A percentile compares a stretch with the other conserved stretches of the same genome.
phyloP scores from a whole-genome alignment of 805 yeast genomes.

The Candida ipomoeae region DNA sequence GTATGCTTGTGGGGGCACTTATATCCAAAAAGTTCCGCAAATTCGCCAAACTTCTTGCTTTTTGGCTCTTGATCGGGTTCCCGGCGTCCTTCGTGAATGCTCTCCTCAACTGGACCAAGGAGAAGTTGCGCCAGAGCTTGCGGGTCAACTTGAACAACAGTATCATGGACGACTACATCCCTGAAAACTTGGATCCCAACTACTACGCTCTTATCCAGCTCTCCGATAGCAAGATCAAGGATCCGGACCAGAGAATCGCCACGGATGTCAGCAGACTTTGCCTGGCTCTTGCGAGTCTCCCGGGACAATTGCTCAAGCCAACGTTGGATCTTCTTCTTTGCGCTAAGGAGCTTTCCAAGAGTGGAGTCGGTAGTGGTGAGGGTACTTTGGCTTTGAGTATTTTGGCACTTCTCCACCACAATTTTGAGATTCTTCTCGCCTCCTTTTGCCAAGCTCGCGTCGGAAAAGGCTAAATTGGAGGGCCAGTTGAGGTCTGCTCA shows the following conservation, averaged over 20 bases:
- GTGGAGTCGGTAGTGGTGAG: slow-evolving; percentile 68
- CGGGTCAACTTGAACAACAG: slow-evolving; percentile 61
- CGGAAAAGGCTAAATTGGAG: slow-evolving; percentile 73
- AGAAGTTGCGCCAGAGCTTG: slow-evolving; percentile 52
- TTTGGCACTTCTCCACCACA: slow-evolving; percentile 74
- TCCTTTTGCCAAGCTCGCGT: slow-evolving; percentile 77
- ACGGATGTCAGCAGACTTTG: slow-evolving; percentile 76
- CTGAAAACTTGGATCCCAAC: slow-evolving; percentile 63
- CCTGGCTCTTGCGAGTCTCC: slow-evolving; percentile 63
- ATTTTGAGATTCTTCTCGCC: slow-evolving; percentile 77
- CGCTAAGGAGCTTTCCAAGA: slow-evolving; percentile 67
- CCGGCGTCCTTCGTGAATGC: slow-evolving; percentile 85
- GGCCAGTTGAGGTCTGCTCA: slow-evolving; percentile 82
- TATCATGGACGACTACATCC: slow-evolving; percentile 67
- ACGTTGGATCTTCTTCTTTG: slow-evolving; percentile 73
- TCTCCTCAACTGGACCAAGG: slow-evolving; percentile 57
- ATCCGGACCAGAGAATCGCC: slow-evolving; percentile 81
- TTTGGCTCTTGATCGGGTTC: slow-evolving; percentile 81
- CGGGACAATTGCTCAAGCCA: slow-evolving; percentile 83
- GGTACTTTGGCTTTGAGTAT: slow-evolving; percentile 75
- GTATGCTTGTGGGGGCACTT: slow-evolving; percentile 74
- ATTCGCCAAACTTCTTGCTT: slow-evolving; percentile 57
- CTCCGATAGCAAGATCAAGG: slow-evolving; percentile 48
- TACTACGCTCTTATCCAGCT: slow-evolving; percentile 69
- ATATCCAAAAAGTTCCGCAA: slow-evolving; percentile 63